Conservation (phyloP, 345 rosid genomes). For the Microthlaspi erraticum region DNA sequence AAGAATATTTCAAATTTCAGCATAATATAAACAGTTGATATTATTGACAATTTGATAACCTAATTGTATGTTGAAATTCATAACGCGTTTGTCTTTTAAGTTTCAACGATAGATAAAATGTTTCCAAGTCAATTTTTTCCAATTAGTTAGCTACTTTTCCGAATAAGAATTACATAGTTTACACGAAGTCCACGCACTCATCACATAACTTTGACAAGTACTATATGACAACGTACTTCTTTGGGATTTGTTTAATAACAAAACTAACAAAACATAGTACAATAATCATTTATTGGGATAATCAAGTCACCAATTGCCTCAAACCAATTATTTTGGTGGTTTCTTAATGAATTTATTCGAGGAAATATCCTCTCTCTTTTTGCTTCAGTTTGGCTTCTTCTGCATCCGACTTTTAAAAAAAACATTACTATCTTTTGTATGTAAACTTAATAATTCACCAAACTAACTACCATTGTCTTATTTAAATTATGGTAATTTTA, state of each 20-base stretch:
- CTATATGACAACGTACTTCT: conserved; percentile 41
- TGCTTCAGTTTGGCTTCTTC: conserved; percentile 32
- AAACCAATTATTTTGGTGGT: conserved; percentile 43
- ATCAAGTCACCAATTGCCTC: conserved; percentile 45
- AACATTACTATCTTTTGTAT: not conserved
- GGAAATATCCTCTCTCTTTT: conserved; percentile 25
- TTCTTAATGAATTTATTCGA: conserved; percentile 42
- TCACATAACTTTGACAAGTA: conserved; percentile 36
- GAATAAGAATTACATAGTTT: not conserved
- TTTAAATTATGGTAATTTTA: not conserved
- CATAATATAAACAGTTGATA: too few relatives aligned
- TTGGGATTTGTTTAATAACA: conserved; percentile 40
- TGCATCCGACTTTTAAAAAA: not conserved
- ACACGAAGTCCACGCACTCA: conserved; percentile 24
- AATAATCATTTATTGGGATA: conserved; percentile 46
- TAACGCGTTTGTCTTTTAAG: not conserved
- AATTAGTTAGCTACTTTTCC: not conserved
- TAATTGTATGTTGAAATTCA: not conserved
- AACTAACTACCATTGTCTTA: not conserved
- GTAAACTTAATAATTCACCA: not conserved
- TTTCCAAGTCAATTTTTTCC: not conserved
- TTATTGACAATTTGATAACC: not conserved
- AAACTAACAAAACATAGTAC: conserved; percentile 39
- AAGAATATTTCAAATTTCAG: too few relatives aligned
- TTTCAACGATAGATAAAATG: not conserved